Evolutionary conservation across 371 early-diverging fungal species (phyloP).

Genomic region (Capillidium rhysosporum): DNA sequence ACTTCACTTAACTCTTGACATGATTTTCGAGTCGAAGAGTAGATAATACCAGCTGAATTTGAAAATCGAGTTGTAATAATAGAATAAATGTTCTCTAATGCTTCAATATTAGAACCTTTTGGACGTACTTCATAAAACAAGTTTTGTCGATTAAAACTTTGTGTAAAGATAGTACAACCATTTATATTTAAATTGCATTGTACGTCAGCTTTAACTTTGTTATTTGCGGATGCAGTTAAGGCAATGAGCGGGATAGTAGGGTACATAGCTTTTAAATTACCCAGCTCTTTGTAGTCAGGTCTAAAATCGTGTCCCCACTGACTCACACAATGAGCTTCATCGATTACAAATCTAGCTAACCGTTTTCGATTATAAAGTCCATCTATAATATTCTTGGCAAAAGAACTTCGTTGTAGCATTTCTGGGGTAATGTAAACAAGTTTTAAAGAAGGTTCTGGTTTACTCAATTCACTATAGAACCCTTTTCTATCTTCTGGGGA

Average conservation of each 20-base stretch:
- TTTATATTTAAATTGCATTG: constrained; percentile 41
- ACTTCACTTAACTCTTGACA: constrained; percentile 79
- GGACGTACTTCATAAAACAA: constrained; percentile 63
- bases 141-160: constrained; percentile 83
- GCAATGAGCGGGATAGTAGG: constrained; percentile 87
- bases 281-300: constrained; percentile 19
- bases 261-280: background rate
- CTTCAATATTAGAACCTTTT: constrained; percentile 20
- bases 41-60: constrained; percentile 84
- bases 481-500: constrained; percentile 24
- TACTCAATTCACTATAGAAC: constrained; percentile 31
- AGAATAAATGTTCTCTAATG: constrained; percentile 49
- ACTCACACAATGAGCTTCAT: constrained; percentile 95
- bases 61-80: constrained; percentile 50
- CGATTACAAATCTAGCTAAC: constrained; percentile 88
- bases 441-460: constrained; percentile 16
- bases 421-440: constrained; percentile 95
- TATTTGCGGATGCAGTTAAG: constrained; percentile 96
- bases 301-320: constrained; percentile 97
- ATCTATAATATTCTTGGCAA: constrained; percentile 32
- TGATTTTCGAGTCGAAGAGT: constrained; percentile 65
- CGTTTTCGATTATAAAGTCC: constrained; percentile 20
- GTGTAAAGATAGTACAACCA: constrained; percentile 44
- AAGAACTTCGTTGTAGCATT: constrained; percentile 50
- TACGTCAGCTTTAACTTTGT: constrained; percentile 66